Evolutionary conservation across 805 yeast species (phyloP).

Genomic region (Schizosaccharomyces osmophilus): DNA sequence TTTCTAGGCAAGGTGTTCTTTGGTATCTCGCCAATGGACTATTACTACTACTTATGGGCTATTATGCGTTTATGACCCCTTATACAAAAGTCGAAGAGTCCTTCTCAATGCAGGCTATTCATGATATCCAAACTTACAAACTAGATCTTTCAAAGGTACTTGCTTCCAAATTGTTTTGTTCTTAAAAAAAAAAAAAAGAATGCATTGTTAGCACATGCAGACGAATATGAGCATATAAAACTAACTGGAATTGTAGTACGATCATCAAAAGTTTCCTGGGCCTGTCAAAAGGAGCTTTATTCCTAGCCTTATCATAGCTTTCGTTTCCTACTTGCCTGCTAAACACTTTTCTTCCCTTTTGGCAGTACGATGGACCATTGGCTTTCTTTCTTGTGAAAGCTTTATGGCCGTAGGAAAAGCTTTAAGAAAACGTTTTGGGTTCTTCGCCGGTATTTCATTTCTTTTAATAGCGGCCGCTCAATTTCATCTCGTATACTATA

Average conservation of each 20-base stretch:
- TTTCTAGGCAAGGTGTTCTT: background rate
- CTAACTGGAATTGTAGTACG: slow-evolving; percentile 22
- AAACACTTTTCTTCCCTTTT: background rate
- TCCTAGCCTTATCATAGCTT: background rate
- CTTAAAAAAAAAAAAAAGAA: too few species aligned
- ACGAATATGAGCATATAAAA: too few species aligned
- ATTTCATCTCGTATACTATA: background rate
- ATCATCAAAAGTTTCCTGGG: slow-evolving; percentile 65
- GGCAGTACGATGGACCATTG: background rate
- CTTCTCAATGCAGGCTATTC: slow-evolving; percentile 70
- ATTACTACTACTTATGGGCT: background rate
- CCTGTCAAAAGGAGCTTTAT: slow-evolving; percentile 69
- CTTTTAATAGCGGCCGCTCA: background rate
- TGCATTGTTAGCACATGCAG: too few species aligned
- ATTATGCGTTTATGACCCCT: slow-evolving; percentile 38
- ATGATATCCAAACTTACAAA: slow-evolving; percentile 35
- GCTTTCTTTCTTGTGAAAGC: background rate
- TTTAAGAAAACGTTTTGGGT: background rate
- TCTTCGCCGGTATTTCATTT: background rate
- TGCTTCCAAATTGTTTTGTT: background rate
- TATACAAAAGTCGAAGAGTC: slow-evolving; percentile 87
- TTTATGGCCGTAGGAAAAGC: background rate
- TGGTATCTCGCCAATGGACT: background rate
- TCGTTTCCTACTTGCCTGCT: background rate
- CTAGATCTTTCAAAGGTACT: background rate